A percentile compares a stretch with the other conserved stretches of the same genome.
Conservation (phyloP, 331 rosid genomes). For the Pyracantha coccinea region DNA sequence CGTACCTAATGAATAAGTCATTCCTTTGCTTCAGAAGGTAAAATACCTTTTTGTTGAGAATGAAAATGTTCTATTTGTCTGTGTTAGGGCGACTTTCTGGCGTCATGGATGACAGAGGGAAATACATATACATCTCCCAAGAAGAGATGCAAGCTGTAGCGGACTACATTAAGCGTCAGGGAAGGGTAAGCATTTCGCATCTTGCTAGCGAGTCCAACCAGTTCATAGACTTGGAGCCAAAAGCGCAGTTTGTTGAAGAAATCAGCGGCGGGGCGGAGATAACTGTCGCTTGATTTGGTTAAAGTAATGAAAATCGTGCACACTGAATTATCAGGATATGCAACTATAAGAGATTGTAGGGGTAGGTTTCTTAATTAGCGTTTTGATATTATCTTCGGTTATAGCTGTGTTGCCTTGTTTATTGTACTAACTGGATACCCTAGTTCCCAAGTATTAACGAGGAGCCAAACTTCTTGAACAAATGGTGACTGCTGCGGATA, state of each 20-base stretch:
- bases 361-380: background rate
- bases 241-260: constrained; percentile 56
- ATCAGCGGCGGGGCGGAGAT: constrained; percentile 47
- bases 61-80: background rate
- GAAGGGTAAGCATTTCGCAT: constrained; percentile 91
- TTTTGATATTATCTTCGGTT: background rate
- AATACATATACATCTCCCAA: constrained; percentile 78
- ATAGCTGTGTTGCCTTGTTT: background rate
- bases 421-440: background rate
- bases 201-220: constrained; percentile 96
- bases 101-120: constrained; percentile 97
- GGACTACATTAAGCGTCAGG: constrained; percentile 74
- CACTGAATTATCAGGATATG: background rate
- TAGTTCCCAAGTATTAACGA: background rate
- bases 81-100: constrained; percentile 84
- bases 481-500: background rate
- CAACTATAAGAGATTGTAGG: background rate
- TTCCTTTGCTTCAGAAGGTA: background rate
- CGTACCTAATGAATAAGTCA: background rate
- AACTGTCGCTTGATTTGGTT: constrained; percentile 36
- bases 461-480: background rate
- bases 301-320: background rate
- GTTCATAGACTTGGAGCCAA: constrained; percentile 96
- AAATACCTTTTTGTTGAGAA: background rate
- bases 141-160: constrained; percentile 99